Evolutionary conservation across 306 rosid genomes (phyloP), one percentile per base, ranked within the genome.

Genomic region (Gastrolobium bilobum): DNA sequence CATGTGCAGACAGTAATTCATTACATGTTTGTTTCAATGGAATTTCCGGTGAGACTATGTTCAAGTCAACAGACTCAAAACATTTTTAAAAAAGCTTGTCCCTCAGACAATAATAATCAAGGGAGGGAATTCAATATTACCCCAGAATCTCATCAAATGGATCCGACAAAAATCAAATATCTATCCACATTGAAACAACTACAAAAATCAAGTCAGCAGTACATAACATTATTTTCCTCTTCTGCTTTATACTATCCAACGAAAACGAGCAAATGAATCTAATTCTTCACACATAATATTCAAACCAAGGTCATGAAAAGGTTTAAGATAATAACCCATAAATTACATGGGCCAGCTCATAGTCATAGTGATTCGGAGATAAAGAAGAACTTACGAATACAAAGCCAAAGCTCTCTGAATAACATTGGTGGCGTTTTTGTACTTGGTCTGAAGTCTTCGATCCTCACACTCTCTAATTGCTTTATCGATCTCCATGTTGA

Each of bases 381-480:
- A 35, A 67, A 77, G 31, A 81, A 88, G 57, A 74, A 87, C 98
- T 86, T 84, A 94, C 98, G 97, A 74, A 84, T 92, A 90, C 44
- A 94, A 82, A 77, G 97, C 86, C 64, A 94, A 82, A 86, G 98
- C 93, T 87, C 98, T 90, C 91, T 83, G 90, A 81, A 94, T 90
- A 71, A 92, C 94, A 87, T 86, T 87, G 84, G 93, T 92, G 47
- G 98, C 96, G 72, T 92, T 90, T 37, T 85, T 81, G 81, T 92
- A 94, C 93, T 94, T 94, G 57, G 97, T 90, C 88, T 89, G 94
- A 69, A 94, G 96, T 83, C 98, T 89, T 82, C 89, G 87, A 88
- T 94, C 96, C 33, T 88, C 87, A 81, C 97, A 87, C 84, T 79
- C 93, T 68, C 86, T 88, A 60, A 92, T 90, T 81, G 98, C 97